Evolutionary conservation across 2,329 filamentous ascomycete genomes (phyloP), one percentile per base, ranked within the genome.

Genomic region (Malbranchea zuffiana): DNA sequence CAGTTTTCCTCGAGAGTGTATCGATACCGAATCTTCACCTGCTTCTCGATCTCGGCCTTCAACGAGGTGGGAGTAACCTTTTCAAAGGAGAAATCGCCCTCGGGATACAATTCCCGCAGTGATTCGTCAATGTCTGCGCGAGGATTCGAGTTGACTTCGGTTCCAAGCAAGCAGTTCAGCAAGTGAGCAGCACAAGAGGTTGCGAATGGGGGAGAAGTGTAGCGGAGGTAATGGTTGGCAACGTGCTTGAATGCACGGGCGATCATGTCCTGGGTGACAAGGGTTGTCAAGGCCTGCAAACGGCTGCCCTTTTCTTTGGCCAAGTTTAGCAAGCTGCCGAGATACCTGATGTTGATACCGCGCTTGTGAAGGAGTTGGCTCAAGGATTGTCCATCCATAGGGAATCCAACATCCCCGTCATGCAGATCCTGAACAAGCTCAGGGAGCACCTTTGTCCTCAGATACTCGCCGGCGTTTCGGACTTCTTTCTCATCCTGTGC

Each of bases 201-300:
- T n/a, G 80, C 78, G 44, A 96, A 79, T 10, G 83, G 77, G 45
- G 81, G 71, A 15, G 90, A 84, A 13, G 95, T 63, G 44, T 82
- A 75, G 46, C 81, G 79, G 44, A 98, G 69, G 57, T 92, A 82
- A 49, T 73, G 73, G 57, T 84, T 79, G 40, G 81, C 74, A 45
- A 90, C 69, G 61, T 98, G 88, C 73, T 98, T 98, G 72, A 96
- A 95, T 4, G 82, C 78, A 66, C 90, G 78, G n/a, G 83, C 74
- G 47, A 96, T 74, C 81, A 96, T 96, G 61, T 98, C 90, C 56
- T 94, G 88, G 27, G 84, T 62, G 43, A 81, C 74, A 24, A 98
- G 74, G 39, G 78, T 74, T 46, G 75, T 78, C 50, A 98, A 69
- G 44, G 86, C 86, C 49, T 78, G 68, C 16, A 96, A 70, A 44